Evolutionary conservation across 2,329 filamentous ascomycete genomes (phyloP), one percentile per base, ranked within the genome.

Genomic region (Epichloe typhina): DNA sequence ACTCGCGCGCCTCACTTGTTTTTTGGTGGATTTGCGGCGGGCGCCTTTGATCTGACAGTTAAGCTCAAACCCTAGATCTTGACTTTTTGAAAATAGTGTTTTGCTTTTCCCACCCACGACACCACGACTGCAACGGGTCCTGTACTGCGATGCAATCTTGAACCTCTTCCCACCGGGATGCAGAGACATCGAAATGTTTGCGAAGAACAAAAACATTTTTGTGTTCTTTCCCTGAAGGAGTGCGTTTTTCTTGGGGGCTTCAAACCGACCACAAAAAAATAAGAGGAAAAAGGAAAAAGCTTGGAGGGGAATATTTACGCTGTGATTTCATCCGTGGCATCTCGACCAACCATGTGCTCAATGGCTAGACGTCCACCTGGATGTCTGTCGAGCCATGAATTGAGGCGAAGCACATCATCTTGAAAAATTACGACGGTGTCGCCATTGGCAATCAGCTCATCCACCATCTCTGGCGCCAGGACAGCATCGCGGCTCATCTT

Each of bases 301-400:
- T 31, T 11, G 21, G 19, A 40, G 26, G 40, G 42, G 46, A 47
- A 48, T 46, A 63, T 60, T 42, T 63, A 66, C 63, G 59, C 62
- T 43, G 62, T 63, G 37, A 66, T 64, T 50, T 66, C 64, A 40
- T 67, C 64, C 1, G 65, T 67, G 17, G 64, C 63, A 58, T 67
- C 65, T 57, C 63, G 58, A 9, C 65, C 65, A 2, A 67, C 63
- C 65, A 67, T 81, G 65, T 83, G 79, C 55, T 76, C 60, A 54
- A 82, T 79, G 19, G 78, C 75, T 26, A 82, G 65, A 13, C 69
- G 66, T 35, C 80, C 80, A 19, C 80, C 80, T 0, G 80, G 80
- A 57, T 83, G 80, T 51, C 66, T 72, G 50, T 73, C 61, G 56
- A 82, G 69, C 80, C 79, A 83, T 42, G 68, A 65, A 57, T 80